Conservation (phyloP, 2,329 filamentous ascomycete species). For the Dactylellina drechsleri region DNA sequence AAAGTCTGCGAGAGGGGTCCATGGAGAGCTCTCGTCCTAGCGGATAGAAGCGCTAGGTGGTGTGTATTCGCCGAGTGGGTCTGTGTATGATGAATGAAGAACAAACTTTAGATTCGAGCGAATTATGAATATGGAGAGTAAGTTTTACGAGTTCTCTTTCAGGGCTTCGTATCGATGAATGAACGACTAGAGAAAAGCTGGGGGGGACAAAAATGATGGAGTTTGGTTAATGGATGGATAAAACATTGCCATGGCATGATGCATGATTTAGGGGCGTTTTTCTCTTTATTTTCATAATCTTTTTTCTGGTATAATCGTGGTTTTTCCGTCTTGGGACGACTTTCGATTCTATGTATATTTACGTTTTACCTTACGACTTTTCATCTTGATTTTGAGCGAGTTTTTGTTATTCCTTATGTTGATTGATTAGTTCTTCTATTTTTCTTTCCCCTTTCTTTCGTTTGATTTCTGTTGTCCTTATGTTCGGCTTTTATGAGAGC, state of each 20-base stretch:
- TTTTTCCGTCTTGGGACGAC: conserved; percentile 23
- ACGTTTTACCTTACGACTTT: conserved; percentile 46
- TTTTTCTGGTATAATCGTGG: neutral
- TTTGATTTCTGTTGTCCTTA: neutral
- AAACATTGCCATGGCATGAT: neutral
- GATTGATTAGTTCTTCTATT: too few relatives aligned
- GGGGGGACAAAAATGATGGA: conserved; percentile 10
- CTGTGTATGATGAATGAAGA: conserved; percentile 63
- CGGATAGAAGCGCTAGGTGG: conserved; percentile 85
- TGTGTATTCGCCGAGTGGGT: conserved; percentile 93
- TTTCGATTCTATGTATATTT: conserved; percentile 48
- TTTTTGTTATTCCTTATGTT: too few relatives aligned
- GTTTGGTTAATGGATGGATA: conserved; percentile 5
- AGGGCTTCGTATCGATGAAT: neutral
- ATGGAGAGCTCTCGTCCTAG: conserved; percentile 83
- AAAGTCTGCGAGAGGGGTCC: conserved; percentile 84
- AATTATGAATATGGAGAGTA: too few relatives aligned
- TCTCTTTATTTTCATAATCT: neutral
- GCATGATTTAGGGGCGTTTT: conserved; percentile 24
- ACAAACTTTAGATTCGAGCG: too few relatives aligned
- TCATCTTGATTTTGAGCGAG: conserved; percentile 59
- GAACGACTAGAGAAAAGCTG: conserved; percentile 11
- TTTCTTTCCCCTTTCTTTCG: conserved; percentile 21
- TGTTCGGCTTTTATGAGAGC: neutral
- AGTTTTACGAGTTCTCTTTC: too few relatives aligned